phyloP scores from a whole-genome alignment of 768 basidiomycete genomes.

The Tylopilus rubrobrunneus region DNA sequence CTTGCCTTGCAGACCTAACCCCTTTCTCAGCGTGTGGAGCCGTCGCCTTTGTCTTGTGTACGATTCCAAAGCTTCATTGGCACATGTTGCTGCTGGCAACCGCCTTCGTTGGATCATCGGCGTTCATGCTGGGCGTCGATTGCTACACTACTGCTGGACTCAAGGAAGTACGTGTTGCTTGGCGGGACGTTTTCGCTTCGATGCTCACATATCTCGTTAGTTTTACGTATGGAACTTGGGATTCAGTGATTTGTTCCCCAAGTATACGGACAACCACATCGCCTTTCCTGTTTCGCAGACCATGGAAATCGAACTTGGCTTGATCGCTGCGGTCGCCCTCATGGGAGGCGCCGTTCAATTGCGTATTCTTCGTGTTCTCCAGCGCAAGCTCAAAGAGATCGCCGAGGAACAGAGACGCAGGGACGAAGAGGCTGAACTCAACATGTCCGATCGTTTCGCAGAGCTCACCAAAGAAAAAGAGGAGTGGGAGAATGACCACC shows the following conservation, averaged over 20 bases:
- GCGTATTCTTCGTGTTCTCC: slow-evolving; percentile 77
- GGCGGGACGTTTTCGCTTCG: neutral
- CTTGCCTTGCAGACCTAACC: slow-evolving; percentile 14
- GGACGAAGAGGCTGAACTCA: slow-evolving; percentile 72
- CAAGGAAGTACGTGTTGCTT: slow-evolving; percentile 66
- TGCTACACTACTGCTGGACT: slow-evolving; percentile 89
- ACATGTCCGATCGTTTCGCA: slow-evolving; percentile 67
- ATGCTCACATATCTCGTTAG: slow-evolving; percentile 37
- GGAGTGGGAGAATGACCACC: slow-evolving; percentile 88
- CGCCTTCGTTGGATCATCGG: slow-evolving; percentile 84
- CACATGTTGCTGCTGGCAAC: slow-evolving; percentile 84
- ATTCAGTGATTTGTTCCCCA: slow-evolving; percentile 75
- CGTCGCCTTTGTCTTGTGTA: slow-evolving; percentile 76
- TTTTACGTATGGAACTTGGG: slow-evolving; percentile 97
- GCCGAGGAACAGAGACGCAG: slow-evolving; percentile 65
- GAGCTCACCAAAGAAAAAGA: slow-evolving; percentile 64
- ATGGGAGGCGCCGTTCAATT: slow-evolving; percentile 91
- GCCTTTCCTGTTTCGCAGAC: slow-evolving; percentile 82
- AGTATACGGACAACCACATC: slow-evolving; percentile 62
- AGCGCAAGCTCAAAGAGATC: slow-evolving; percentile 76
- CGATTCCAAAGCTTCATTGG: slow-evolving; percentile 83
- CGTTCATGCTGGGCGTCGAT: slow-evolving; percentile 90
- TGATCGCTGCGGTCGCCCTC: slow-evolving; percentile 77
- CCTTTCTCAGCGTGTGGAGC: slow-evolving; percentile 56
- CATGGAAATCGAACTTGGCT: slow-evolving; percentile 91